Percentiles rank a stretch among this genome's conserved stretches.
These are phyloP conservation scores for Komagataella populi DNA, from an alignment of 805 yeast species.

Conservation along the genomic window DNA sequence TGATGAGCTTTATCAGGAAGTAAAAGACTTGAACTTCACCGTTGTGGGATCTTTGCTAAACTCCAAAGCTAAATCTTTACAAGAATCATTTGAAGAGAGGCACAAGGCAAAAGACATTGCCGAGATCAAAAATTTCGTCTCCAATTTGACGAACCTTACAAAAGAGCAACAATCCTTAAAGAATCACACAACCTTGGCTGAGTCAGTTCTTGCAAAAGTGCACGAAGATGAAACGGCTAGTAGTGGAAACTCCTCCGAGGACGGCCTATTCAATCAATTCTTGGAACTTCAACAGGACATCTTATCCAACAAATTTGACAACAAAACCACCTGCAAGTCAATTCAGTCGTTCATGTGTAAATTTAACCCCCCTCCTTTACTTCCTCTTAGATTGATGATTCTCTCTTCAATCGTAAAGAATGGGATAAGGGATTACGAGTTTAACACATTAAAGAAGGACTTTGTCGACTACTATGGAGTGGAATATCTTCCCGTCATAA, in stretches of 20 bases:
- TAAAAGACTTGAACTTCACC: conserved; percentile 64
- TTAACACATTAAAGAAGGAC: conserved; percentile 36
- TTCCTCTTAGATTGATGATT: conserved; percentile 38
- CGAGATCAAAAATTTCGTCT: conserved; percentile 62
- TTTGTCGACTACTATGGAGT: conserved; percentile 56
- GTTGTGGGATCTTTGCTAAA: conserved; percentile 66
- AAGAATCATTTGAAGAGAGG: conserved; percentile 48
- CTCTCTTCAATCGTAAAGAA: conserved; percentile 49
- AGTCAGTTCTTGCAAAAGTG: conserved; percentile 24
- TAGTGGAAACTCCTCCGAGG: conserved; percentile 8
- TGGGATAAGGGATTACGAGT: conserved; percentile 59
- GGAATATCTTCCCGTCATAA: conserved; percentile 29
- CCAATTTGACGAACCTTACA: conserved; percentile 53
- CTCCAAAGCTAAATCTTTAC: conserved; percentile 54
- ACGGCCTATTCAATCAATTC: conserved; percentile 25
- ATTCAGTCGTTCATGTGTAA: conserved; percentile 38
- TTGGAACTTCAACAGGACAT: conserved; percentile 62
- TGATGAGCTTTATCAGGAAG: conserved; percentile 36
- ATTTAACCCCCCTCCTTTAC: conserved; percentile 22
- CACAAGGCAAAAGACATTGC: conserved; percentile 43
- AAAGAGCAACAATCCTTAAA: conserved; percentile 53
- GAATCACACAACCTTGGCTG: conserved; percentile 66
- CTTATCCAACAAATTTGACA: conserved; percentile 35
- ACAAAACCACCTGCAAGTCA: conserved; percentile 19
- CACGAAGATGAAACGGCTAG: conserved; percentile 6